These are phyloP conservation scores for Paxillus ammoniavirescens DNA, from an alignment of 768 basidiomycete genomes.

Conservation along the genomic window DNA sequence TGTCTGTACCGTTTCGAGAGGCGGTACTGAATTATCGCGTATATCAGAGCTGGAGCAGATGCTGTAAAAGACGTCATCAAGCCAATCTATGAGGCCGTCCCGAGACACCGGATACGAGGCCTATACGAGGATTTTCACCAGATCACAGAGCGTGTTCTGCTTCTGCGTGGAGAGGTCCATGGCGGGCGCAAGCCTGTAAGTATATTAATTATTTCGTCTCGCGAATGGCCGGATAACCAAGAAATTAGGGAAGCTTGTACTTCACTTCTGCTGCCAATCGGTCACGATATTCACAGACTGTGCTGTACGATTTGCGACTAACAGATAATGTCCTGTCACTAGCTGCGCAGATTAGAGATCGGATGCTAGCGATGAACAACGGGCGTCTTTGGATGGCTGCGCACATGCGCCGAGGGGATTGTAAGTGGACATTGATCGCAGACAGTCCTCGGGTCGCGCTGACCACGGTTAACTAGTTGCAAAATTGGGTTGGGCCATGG, in stretches of 20 bases:
- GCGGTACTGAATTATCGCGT: background rate
- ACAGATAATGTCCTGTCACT: slow-evolving; percentile 25
- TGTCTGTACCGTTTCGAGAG: background rate
- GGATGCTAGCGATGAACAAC: slow-evolving; percentile 27
- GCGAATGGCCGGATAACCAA: background rate
- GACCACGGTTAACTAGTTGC: slow-evolving; percentile 17
- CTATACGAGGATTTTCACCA: slow-evolving; percentile 37
- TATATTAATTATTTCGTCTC: background rate
- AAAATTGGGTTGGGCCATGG: slow-evolving; percentile 34
- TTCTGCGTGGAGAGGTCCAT: slow-evolving; percentile 41
- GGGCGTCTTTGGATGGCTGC: slow-evolving; percentile 43
- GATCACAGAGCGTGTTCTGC: slow-evolving; percentile 35
- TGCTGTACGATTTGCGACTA: slow-evolving; percentile 31
- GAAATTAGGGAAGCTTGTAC: slow-evolving; percentile 29
- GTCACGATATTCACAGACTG: slow-evolving; percentile 27
- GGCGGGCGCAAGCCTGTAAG: slow-evolving; percentile 37
- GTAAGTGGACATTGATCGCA: slow-evolving; percentile 22
- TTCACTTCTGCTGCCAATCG: slow-evolving; percentile 33
- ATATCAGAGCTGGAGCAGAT: slow-evolving; percentile 36
- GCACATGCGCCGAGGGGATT: slow-evolving; percentile 46
- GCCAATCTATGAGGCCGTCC: slow-evolving; percentile 34
- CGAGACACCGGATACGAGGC: slow-evolving; percentile 34
- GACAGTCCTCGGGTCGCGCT: too few relatives aligned
- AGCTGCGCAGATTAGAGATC: slow-evolving; percentile 28
- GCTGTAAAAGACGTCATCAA: slow-evolving; percentile 37